phyloP scores from a whole-genome alignment of 2,329 filamentous ascomycete species.

The Colletotrichum sp. region DNA sequence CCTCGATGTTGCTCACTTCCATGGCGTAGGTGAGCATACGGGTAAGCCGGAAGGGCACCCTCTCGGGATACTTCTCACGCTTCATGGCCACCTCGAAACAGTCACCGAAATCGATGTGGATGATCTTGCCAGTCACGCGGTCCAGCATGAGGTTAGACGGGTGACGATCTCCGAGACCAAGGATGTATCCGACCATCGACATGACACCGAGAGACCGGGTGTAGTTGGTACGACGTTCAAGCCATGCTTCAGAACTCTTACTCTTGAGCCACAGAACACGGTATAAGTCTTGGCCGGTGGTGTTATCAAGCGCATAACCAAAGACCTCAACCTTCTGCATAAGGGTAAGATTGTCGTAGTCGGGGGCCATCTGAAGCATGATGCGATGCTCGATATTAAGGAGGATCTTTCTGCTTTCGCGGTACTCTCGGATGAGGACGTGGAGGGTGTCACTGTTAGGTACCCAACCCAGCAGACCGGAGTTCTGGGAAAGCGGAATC shows the following conservation, averaged over 20 bases:
- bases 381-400: conserved; percentile 99
- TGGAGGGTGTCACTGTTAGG: conserved; percentile 98
- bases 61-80: conserved; percentile 97
- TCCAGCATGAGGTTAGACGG: conserved; percentile 98
- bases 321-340: conserved; percentile 99
- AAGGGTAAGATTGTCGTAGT: conserved; percentile 97
- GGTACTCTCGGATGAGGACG: conserved; percentile 95
- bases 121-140: conserved; percentile 92
- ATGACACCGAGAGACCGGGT: conserved; percentile 96
- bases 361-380: conserved; percentile 99
- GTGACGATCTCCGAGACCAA: conserved; percentile 94
- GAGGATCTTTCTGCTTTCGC: conserved; percentile 94
- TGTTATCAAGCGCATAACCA: conserved; percentile 98
- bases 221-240: conserved; percentile 98
- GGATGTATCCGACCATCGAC: conserved; percentile 99
- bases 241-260: conserved; percentile 97
- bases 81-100: conserved; percentile 99
- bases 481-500: conserved; percentile 97
- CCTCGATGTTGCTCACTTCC: conserved; percentile 99
- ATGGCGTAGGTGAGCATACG: conserved; percentile 99
- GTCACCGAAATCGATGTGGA: conserved; percentile 99
- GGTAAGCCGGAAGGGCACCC: conserved; percentile 96
- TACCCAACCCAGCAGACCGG: conserved; percentile 94
- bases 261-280: conserved; percentile 98
- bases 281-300: conserved; percentile 97